Percentiles rank a stretch among this genome's conserved stretches.
Conservation (phyloP, 768 basidiomycete genomes). For the Boletus edulis region DNA sequence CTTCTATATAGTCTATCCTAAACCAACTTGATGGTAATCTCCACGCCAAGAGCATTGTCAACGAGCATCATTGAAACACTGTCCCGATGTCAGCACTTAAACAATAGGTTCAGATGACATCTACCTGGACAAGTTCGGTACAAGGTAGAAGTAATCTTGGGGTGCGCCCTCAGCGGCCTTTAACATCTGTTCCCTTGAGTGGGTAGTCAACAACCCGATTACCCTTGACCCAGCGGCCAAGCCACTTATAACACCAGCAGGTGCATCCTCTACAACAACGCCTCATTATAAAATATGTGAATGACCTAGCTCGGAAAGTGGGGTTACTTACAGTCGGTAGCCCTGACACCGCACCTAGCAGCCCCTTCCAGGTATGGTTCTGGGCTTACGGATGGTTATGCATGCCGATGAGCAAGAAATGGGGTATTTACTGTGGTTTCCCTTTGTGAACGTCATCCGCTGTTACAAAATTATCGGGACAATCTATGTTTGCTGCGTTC, state of each 20-base stretch:
- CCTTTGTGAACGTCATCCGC: slow-evolving; percentile 83
- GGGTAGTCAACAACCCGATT: slow-evolving; percentile 80
- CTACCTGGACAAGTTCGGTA: slow-evolving; percentile 70
- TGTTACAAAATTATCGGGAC: slow-evolving; percentile 71
- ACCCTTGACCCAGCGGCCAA: slow-evolving; percentile 81
- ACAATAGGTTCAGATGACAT: slow-evolving; percentile 7
- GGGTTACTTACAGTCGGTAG: slow-evolving; percentile 30
- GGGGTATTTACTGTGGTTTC: slow-evolving; percentile 62
- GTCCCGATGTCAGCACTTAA: background rate
- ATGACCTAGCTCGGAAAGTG: background rate
- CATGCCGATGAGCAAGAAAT: background rate
- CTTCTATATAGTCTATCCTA: background rate
- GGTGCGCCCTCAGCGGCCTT: slow-evolving; percentile 50
- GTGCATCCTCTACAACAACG: slow-evolving; percentile 91
- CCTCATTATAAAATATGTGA: slow-evolving; percentile 38
- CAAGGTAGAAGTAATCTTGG: slow-evolving; percentile 46
- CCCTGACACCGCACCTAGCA: slow-evolving; percentile 59
- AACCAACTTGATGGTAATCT: slow-evolving; percentile 24
- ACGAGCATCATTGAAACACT: slow-evolving; percentile 31
- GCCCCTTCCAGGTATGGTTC: slow-evolving; percentile 93
- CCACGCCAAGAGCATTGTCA: slow-evolving; percentile 37
- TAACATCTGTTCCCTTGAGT: slow-evolving; percentile 65
- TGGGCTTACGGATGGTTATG: slow-evolving; percentile 44
- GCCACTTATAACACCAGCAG: slow-evolving; percentile 79
- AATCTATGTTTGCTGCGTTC: slow-evolving; percentile 58